Evolutionary conservation across 208 protist genomes (phyloP).

Genomic region (Zelonia costaricensis): DNA sequence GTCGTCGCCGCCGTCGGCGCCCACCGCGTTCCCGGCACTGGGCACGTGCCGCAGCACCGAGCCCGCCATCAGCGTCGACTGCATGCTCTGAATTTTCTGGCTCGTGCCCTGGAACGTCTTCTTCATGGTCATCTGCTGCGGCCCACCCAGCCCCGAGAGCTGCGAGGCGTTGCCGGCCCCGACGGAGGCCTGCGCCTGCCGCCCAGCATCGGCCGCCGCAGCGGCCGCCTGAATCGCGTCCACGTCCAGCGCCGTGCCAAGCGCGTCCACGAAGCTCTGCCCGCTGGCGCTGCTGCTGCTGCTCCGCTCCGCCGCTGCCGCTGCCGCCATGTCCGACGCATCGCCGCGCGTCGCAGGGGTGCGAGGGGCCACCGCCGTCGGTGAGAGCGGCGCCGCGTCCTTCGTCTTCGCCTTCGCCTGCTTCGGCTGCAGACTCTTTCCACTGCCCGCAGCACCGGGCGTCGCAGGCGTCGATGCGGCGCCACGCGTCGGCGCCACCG

Average conservation of each 20-base stretch:
- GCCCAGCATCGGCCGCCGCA: not conserved
- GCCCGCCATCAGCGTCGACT: constrained; percentile 5
- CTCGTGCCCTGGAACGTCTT: constrained; percentile 18
- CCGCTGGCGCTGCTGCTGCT: constrained; percentile 4
- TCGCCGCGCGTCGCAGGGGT: too few species aligned
- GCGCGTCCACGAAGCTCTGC: constrained; percentile 47
- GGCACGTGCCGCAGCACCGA: not conserved
- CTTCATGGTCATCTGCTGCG: constrained; percentile 4
- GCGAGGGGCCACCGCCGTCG: too few species aligned
- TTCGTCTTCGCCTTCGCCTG: too few species aligned
- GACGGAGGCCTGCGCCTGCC: not conserved
- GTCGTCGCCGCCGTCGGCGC: not conserved
- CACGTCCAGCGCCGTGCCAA: constrained; percentile 52
- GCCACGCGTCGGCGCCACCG: too few species aligned
- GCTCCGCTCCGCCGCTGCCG: not conserved
- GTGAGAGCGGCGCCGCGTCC: too few species aligned
- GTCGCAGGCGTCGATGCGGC: too few species aligned
- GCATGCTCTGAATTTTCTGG: constrained; percentile 8
- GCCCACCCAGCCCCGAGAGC: not conserved
- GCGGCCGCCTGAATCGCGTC: constrained; percentile 23
- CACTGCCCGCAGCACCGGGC: too few species aligned
- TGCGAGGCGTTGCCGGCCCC: too few species aligned
- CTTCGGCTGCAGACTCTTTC: too few species aligned
- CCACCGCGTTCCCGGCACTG: not conserved
- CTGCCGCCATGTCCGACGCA: too few species aligned